Conservation (phyloP, 2,329 filamentous ascomycete genomes). For the Monosporascus ibericus region DNA sequence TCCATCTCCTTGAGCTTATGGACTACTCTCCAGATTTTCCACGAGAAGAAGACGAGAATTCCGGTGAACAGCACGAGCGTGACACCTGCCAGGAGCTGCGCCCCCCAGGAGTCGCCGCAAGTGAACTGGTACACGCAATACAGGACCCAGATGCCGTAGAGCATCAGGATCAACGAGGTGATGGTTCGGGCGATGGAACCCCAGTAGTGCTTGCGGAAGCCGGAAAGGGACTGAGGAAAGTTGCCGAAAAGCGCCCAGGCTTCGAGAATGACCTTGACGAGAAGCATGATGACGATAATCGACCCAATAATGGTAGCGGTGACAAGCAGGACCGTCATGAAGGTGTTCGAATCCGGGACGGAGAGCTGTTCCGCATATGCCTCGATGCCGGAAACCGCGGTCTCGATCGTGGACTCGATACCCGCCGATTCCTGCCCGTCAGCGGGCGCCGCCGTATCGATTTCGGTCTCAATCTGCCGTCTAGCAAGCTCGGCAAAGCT, state of each 20-base stretch:
- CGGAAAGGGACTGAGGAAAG: constrained; percentile 71
- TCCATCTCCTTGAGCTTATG: constrained; percentile 66
- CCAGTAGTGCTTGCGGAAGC: constrained; percentile 97
- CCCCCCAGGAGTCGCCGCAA: constrained; percentile 88
- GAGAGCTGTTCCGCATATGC: constrained; percentile 77
- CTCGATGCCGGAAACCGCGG: constrained; percentile 67
- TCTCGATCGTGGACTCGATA: constrained; percentile 30
- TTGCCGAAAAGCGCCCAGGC: constrained; percentile 83
- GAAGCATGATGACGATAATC: constrained; percentile 78
- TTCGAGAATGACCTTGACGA: constrained; percentile 89
- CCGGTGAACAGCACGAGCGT: constrained; percentile 77
- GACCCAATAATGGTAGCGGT: constrained; percentile 81
- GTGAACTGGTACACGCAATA: constrained; percentile 97
- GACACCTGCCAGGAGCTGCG: constrained; percentile 74
- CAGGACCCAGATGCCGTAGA: constrained; percentile 92
- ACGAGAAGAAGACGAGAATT: constrained; percentile 76
- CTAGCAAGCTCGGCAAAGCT: constrained; percentile 42
- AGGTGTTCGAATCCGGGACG: constrained; percentile 84
- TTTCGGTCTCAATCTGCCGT: constrained; percentile 44
- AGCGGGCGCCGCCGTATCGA: constrained; percentile 32
- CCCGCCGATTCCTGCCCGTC: constrained; percentile 12
- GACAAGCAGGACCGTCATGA: constrained; percentile 89
- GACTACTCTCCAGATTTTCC: constrained; percentile 74
- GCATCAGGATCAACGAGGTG: constrained; percentile 80
- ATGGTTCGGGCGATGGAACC: constrained; percentile 82